These are phyloP conservation scores for Scheffersomyces quercinus DNA, from an alignment of 1,139 yeast species.

Conservation along the genomic window DNA sequence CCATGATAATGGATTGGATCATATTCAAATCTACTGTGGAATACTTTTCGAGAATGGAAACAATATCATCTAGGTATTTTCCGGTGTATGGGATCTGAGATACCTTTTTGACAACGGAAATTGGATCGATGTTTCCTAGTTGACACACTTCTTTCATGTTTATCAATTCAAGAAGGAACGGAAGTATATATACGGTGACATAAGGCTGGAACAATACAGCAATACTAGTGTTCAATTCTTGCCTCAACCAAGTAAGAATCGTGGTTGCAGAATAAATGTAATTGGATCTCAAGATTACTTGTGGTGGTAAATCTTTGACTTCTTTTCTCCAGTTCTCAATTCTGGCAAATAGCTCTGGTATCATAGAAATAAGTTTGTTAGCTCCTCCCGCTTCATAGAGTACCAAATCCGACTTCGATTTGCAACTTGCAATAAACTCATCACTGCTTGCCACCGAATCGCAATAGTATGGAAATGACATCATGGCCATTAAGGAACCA, in stretches of 20 bases:
- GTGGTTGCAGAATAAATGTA: conserved; percentile 53
- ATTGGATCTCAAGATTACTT: conserved; percentile 46
- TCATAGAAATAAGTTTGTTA: conserved; percentile 19
- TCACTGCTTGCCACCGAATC: conserved; percentile 49
- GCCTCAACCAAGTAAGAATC: conserved; percentile 42
- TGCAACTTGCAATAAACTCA: conserved; percentile 43
- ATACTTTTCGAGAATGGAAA: conserved; percentile 51
- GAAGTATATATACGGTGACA: conserved; percentile 54
- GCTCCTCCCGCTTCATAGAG: conserved; percentile 22
- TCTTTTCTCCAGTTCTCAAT: conserved; percentile 46
- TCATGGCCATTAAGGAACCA: conserved; percentile 61
- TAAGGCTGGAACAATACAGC: conserved; percentile 40
- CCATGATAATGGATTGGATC: conserved; percentile 67
- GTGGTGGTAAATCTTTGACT: conserved; percentile 37
- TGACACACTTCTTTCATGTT: conserved; percentile 81
- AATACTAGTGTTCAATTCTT: conserved; percentile 42
- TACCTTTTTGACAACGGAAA: conserved; percentile 51
- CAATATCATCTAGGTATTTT: conserved; percentile 43
- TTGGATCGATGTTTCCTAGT: conserved; percentile 64
- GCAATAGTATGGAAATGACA: conserved; percentile 54
- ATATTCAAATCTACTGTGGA: conserved; percentile 50
- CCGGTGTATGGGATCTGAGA: conserved; percentile 60
- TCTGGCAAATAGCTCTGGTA: conserved; percentile 40
- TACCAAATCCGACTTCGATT: conserved; percentile 26
- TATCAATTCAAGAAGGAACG: conserved; percentile 67